Evolutionary conservation across 257 asterid species (phyloP).

Genomic region (Dorcoceras hygrometricum): DNA sequence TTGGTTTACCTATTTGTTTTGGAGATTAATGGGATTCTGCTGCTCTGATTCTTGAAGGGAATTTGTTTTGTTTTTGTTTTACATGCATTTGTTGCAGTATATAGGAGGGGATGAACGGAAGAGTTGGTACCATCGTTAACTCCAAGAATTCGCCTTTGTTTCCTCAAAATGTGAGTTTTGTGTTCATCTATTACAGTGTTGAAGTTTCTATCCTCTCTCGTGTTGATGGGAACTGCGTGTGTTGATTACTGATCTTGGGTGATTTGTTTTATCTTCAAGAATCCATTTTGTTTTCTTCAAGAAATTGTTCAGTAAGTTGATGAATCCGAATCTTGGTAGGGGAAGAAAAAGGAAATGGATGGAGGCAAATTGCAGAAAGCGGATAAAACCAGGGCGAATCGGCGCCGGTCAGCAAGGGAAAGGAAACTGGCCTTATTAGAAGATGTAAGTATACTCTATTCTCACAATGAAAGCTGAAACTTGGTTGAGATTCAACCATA

Average conservation of each 20-base stretch:
- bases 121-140: constrained; percentile 20
- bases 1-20: constrained; percentile 1
- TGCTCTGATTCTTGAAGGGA: constrained; percentile 20
- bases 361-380: constrained; percentile 36
- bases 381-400: constrained; percentile 33
- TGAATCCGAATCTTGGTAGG: constrained; percentile 41
- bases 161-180: constrained; percentile 49
- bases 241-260: neutral
- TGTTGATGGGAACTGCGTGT: neutral
- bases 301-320: neutral
- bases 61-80: constrained; percentile 7
- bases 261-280: neutral
- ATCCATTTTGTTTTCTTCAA: too few relatives aligned
- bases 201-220: neutral
- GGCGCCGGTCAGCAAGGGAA: constrained; percentile 49
- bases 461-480: neutral
- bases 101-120: constrained; percentile 36
- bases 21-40: constrained; percentile 19
- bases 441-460: constrained; percentile 45
- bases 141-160: constrained; percentile 46
- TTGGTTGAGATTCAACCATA: neutral
- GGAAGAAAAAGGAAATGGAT: constrained; percentile 51
- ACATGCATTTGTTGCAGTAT: constrained; percentile 19
- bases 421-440: constrained; percentile 67
- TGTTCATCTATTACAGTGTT: neutral